Conservation (phyloP, 1,139 yeast genomes). For the Groenewaldozyma auringiensis region DNA sequence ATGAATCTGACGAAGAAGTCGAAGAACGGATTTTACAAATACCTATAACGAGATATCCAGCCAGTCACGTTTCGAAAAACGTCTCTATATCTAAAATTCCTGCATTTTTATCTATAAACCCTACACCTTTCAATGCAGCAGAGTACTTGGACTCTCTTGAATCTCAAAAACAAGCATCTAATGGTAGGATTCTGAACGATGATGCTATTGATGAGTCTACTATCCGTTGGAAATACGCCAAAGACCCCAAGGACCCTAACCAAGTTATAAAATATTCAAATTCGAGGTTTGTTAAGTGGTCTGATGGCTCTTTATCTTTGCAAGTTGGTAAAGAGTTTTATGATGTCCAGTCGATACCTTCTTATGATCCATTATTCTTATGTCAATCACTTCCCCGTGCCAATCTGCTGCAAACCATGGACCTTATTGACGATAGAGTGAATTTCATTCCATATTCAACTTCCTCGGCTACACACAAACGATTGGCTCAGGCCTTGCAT, state of each 20-base stretch:
- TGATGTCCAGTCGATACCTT: slow-evolving; percentile 56
- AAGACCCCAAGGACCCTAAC: slow-evolving; percentile 43
- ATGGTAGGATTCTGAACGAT: slow-evolving; percentile 45
- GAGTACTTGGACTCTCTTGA: slow-evolving; percentile 41
- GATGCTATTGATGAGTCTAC: slow-evolving; percentile 79
- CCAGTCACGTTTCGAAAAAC: slow-evolving; percentile 39
- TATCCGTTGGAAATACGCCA: slow-evolving; percentile 86
- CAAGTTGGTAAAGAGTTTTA: slow-evolving; percentile 84
- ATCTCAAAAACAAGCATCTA: slow-evolving; percentile 33
- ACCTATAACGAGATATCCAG: slow-evolving; percentile 65
- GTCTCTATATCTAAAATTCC: slow-evolving; percentile 66
- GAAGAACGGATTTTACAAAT: slow-evolving; percentile 22
- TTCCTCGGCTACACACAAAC: slow-evolving; percentile 69
- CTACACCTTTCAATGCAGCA: slow-evolving; percentile 79
- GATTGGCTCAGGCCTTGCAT: slow-evolving; percentile 70
- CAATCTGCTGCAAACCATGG: slow-evolving; percentile 53
- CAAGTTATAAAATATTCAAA: slow-evolving; percentile 67
- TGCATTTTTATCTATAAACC: slow-evolving; percentile 70
- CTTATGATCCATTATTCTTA: slow-evolving; percentile 65
- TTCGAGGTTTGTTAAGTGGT: slow-evolving; percentile 88
- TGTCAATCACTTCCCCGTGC: slow-evolving; percentile 65
- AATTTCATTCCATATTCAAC: slow-evolving; percentile 86
- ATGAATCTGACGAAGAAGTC: slow-evolving; percentile 14
- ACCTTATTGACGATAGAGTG: slow-evolving; percentile 44
- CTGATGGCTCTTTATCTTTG: slow-evolving; percentile 79